These are phyloP conservation scores for Penicillium sp. DNA, from an alignment of 2,329 filamentous ascomycete genomes.

Conservation along the genomic window DNA sequence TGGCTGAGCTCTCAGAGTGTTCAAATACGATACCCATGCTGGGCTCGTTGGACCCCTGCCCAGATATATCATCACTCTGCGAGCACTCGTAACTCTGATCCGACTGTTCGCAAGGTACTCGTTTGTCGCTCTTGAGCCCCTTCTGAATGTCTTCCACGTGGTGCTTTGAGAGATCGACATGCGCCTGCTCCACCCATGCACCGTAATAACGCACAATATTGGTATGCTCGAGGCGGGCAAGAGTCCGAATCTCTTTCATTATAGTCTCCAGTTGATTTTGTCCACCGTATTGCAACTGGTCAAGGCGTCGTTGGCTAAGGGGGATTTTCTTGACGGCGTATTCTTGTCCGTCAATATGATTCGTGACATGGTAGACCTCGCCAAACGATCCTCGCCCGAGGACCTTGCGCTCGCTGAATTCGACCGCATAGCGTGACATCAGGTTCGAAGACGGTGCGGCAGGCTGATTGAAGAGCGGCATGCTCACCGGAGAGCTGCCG, in stretches of 20 bases:
- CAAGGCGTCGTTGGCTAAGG: conserved; percentile 50
- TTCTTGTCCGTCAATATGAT: conserved; percentile 57
- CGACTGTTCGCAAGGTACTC: conserved; percentile 8
- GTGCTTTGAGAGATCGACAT: conserved; percentile 11
- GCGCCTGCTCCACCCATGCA: conserved; percentile 58
- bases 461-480: conserved; percentile 29
- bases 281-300: conserved; percentile 50
- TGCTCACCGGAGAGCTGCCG: conserved; percentile 31
- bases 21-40: conserved; percentile 42
- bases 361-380: conserved; percentile 57
- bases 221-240: conserved; percentile 59
- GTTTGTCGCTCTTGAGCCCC: conserved; percentile 1
- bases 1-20: conserved; percentile 30
- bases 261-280: conserved; percentile 53
- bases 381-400: conserved; percentile 64
- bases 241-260: conserved; percentile 57
- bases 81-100: conserved; percentile 14
- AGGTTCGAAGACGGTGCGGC: conserved; percentile 21
- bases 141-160: neutral
- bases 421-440: conserved; percentile 46
- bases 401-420: conserved; percentile 52
- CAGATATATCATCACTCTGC: conserved; percentile 12
- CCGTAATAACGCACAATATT: conserved; percentile 65
- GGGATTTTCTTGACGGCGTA: conserved; percentile 66
- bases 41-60: conserved; percentile 23